Evolutionary conservation across 805 yeast genomes (phyloP).

Genomic region (Blastobotrys chiropterorum): DNA sequence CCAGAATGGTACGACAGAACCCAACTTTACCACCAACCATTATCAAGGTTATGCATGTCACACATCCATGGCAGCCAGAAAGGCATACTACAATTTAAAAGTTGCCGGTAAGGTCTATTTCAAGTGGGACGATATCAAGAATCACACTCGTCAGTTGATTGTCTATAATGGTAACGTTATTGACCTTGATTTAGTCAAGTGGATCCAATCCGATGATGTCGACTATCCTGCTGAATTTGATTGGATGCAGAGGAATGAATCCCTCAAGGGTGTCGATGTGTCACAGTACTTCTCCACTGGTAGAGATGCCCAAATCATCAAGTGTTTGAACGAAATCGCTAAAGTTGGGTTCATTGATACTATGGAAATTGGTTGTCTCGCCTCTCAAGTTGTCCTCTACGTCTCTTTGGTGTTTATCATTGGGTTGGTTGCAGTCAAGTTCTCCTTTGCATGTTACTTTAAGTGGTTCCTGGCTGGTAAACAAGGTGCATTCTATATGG

Average conservation of each 20-base stretch:
- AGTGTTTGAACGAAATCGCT: slow-evolving; percentile 77
- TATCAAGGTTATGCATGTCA: slow-evolving; percentile 92
- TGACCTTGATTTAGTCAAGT: slow-evolving; percentile 68
- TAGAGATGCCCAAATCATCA: slow-evolving; percentile 64
- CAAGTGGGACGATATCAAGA: slow-evolving; percentile 81
- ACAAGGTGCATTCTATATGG: slow-evolving; percentile 72
- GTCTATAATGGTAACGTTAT: slow-evolving; percentile 88
- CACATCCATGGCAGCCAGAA: slow-evolving; percentile 63
- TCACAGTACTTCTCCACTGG: slow-evolving; percentile 64
- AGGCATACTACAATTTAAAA: slow-evolving; percentile 53
- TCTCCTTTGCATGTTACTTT: slow-evolving; percentile 81
- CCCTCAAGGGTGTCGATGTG: slow-evolving; percentile 72
- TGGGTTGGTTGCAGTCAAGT: slow-evolving; percentile 70
- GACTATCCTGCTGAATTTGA: slow-evolving; percentile 70
- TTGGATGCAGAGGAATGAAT: slow-evolving; percentile 46
- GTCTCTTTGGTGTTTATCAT: slow-evolving; percentile 80
- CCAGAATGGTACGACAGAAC: slow-evolving; percentile 65
- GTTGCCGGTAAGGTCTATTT: slow-evolving; percentile 72
- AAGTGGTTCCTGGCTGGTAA: slow-evolving; percentile 72
- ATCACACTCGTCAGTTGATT: slow-evolving; percentile 65
- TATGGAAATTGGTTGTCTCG: slow-evolving; percentile 88
- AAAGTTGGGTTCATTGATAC: slow-evolving; percentile 88
- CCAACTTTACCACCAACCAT: slow-evolving; percentile 56
- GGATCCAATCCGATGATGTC: slow-evolving; percentile 66
- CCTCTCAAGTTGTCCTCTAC: slow-evolving; percentile 75